phyloP scores from a whole-genome alignment of 2,329 filamentous ascomycete genomes.

The Sordariomycetes sp. region DNA sequence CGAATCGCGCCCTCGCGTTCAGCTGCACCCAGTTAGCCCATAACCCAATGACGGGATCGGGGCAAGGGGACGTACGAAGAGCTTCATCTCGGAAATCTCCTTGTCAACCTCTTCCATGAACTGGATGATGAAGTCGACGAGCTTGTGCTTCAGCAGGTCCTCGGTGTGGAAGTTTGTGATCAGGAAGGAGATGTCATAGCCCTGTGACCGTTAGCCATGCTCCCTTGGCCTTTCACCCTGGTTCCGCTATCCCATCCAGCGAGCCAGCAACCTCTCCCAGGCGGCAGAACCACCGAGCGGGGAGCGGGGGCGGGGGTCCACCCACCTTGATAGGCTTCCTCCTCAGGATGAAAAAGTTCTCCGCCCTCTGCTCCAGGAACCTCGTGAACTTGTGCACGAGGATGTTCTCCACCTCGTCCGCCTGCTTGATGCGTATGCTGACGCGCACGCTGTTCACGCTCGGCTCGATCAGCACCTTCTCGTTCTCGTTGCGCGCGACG shows the following conservation, averaged over 20 bases:
- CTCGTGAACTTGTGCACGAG: conserved; percentile 97
- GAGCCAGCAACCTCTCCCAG: background rate
- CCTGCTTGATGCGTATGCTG: conserved; percentile 98
- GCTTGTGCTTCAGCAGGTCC: conserved; percentile 97
- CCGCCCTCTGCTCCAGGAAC: conserved; percentile 90
- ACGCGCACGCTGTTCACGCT: conserved; percentile 95
- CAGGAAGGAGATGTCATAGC: conserved; percentile 96
- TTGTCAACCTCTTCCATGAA: conserved; percentile 99
- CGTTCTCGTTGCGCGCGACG: conserved; percentile 91
- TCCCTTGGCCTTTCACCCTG: background rate
- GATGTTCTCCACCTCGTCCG: conserved; percentile 97
- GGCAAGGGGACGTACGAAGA: conserved; percentile 62
- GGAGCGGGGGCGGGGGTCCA: background rate
- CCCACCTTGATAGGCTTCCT: conserved; percentile 88
- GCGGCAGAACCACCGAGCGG: background rate
- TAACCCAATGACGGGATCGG: background rate
- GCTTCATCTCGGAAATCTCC: conserved; percentile 99
- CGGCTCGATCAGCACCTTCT: conserved; percentile 91
- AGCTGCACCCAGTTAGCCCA: conserved; percentile 41
- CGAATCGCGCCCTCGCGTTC: conserved; percentile 93
- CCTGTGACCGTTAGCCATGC: conserved; percentile 36
- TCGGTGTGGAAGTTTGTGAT: conserved; percentile 99
- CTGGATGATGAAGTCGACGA: conserved; percentile 97
- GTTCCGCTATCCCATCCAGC: background rate
- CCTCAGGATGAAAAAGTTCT: conserved; percentile 92